phyloP scores from a whole-genome alignment of 1,139 yeast genomes.

The Diutina siamensis region DNA sequence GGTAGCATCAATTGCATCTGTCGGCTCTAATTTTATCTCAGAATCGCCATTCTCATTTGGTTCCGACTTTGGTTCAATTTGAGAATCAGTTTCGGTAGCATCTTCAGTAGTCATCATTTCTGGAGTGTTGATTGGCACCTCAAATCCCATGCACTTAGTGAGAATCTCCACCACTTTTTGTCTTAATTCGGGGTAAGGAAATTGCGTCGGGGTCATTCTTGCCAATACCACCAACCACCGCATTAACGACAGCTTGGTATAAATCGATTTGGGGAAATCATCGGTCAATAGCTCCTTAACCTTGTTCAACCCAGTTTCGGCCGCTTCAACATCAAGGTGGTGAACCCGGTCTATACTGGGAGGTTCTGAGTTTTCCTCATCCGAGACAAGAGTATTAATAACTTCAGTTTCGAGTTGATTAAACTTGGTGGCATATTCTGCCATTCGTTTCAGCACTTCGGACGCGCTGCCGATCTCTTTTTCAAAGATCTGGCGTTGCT shows the following conservation, averaged over 20 bases:
- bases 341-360: not conserved
- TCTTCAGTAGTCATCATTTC: constrained; percentile 5
- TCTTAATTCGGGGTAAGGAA: not conserved
- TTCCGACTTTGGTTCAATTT: not conserved
- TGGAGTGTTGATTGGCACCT: not conserved
- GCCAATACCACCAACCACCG: constrained; percentile 4
- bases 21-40: no score
- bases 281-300: not conserved
- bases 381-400: not conserved
- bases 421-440: not conserved
- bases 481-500: not conserved
- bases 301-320: not conserved
- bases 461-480: not conserved
- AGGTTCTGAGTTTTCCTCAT: not conserved
- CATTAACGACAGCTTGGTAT: constrained; percentile 1
- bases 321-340: not conserved
- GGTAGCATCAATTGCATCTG: no score
- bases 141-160: not conserved
- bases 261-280: not conserved
- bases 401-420: not conserved
- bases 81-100: not conserved
- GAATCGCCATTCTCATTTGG: not conserved
- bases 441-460: not conserved
- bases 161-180: not conserved
- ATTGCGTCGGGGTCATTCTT: not conserved